Base-by-base conservation (phyloP, 768 basidiomycete genomes). In the Serendipita indica region DNA sequence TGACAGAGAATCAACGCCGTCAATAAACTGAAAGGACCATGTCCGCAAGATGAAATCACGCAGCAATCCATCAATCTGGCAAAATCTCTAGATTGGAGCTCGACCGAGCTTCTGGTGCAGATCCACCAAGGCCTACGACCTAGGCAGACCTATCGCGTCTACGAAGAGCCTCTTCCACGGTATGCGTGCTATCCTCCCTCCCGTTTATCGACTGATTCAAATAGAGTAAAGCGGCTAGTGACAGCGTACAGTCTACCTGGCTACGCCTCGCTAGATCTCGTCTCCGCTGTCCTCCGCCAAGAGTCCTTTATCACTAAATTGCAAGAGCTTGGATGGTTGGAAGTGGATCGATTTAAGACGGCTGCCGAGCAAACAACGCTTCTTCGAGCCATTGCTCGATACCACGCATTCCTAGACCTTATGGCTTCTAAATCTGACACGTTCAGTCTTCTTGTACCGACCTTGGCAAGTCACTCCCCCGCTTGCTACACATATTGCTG, bases 261-360 rank as follows among this genome's bases (percentile, higher is more conserved):
- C n/a, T 54, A 54, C 32, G 49, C 49, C 13, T 52, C 58, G 12
- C 20, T 60, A 13, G 59, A 60, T 33, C 59, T 60, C 33, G 59
- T 49, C 6, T 27, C 59, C 25, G 59, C 59, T 37, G 76, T 81
- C 3, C 63, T 81, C 27, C 77, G 80, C 3, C 82, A 83, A 64
- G 75, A 75, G 7, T 71, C 74, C 0, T 83, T 83, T 61, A 72
- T 77, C 12, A 61, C 67, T 57, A 79, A 80, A 65, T 78, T 83
- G 73, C 64, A 73, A 14, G 69, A 74, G 30, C 64, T 82, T 2
- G 71, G 72, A 0, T 83, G 82, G 81, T 73, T 75, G 5, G 65
- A 69, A 34, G 69, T 74, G 0, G 67, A 66, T 3, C 73, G 69
- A 46, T 80, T 81, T 58, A 65, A 69, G 14, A n/a, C 16, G 1